These are phyloP conservation scores for Naganishia sp. DNA, from an alignment of 1,284 basidiomycete species.

Conservation along the genomic window DNA sequence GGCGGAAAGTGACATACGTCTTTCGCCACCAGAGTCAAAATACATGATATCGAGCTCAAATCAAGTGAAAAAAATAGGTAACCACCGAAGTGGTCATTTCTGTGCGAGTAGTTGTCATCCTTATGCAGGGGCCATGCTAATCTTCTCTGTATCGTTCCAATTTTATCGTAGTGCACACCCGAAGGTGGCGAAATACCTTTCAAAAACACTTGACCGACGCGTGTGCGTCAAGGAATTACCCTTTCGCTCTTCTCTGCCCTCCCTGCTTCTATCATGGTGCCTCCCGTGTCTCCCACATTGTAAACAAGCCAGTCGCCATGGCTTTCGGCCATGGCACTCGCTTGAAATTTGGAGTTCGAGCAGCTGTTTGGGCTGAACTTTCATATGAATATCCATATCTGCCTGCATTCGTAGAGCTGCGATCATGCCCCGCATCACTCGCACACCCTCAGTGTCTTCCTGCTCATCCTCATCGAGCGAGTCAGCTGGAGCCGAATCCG, in stretches of 20 bases:
- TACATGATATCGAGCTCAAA: conserved; percentile 7
- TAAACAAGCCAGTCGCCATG: not conserved
- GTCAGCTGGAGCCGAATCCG: conserved; percentile 31
- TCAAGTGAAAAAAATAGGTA: conserved; percentile 32
- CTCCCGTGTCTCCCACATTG: not conserved
- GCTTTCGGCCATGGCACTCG: too few species aligned
- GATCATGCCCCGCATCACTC: conserved; percentile 17
- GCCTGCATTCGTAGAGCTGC: not conserved
- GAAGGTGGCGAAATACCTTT: conserved; percentile 14
- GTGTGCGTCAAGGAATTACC: not conserved
- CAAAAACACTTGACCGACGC: not conserved
- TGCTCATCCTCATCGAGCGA: conserved; percentile 7
- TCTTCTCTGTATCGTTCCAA: conserved; percentile 54
- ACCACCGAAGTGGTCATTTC: conserved; percentile 26
- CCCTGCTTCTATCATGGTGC: not conserved
- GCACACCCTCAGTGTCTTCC: conserved; percentile 23
- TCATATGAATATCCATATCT: too few species aligned
- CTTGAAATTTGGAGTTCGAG: too few species aligned
- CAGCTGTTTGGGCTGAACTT: too few species aligned
- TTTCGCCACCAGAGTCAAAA: not conserved
- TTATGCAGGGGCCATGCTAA: conserved; percentile 53
- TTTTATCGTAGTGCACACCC: conserved; percentile 43
- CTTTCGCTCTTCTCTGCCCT: not conserved
- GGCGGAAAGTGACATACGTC: too few species aligned
- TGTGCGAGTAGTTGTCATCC: conserved; percentile 40